A percentile compares a stretch with the other conserved stretches of the same genome.
These are phyloP conservation scores for Hemerocallis citrina DNA, from an alignment of 106 monocot species.

Conservation along the genomic window DNA sequence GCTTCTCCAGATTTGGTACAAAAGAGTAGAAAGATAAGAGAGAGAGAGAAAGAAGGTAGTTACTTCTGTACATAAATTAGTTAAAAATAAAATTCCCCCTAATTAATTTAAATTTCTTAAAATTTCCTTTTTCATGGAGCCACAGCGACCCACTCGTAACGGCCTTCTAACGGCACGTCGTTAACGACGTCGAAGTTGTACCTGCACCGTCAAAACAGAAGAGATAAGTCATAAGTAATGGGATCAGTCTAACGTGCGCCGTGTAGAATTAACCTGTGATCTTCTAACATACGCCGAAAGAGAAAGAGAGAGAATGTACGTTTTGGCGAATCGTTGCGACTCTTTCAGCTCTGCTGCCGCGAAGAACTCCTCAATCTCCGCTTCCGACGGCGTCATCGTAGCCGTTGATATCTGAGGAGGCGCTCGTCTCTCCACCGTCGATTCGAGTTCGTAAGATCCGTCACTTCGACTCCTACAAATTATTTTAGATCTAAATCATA, in stretches of 20 bases:
- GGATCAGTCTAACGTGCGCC: not conserved
- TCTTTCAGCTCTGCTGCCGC: conserved; percentile 35
- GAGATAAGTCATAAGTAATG: not conserved
- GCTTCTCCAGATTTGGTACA: not conserved
- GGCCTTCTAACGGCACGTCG: conserved; percentile 56
- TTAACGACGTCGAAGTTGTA: conserved; percentile 72
- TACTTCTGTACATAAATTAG: conserved; percentile 3
- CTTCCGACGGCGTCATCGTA: conserved; percentile 24
- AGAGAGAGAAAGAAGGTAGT: not conserved
- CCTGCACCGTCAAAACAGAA: conserved; percentile 25
- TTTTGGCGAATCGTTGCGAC: conserved; percentile 42
- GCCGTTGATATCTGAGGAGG: not conserved
- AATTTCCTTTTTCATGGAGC: conserved; percentile 2
- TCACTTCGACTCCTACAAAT: not conserved
- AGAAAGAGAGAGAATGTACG: conserved; percentile 22
- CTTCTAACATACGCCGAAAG: not conserved
- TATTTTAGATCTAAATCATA: not conserved
- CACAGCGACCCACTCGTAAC: conserved; percentile 67
- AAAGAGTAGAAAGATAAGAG: not conserved
- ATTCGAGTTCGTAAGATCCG: not conserved
- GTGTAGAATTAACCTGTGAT: not conserved
- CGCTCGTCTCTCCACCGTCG: conserved; percentile 2
- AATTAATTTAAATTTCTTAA: not conserved
- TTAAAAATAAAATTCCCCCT: not conserved
- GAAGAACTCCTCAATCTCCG: conserved; percentile 80